Evolutionary conservation across 331 rosid species (phyloP).

Genomic region (Saraca asoca): DNA sequence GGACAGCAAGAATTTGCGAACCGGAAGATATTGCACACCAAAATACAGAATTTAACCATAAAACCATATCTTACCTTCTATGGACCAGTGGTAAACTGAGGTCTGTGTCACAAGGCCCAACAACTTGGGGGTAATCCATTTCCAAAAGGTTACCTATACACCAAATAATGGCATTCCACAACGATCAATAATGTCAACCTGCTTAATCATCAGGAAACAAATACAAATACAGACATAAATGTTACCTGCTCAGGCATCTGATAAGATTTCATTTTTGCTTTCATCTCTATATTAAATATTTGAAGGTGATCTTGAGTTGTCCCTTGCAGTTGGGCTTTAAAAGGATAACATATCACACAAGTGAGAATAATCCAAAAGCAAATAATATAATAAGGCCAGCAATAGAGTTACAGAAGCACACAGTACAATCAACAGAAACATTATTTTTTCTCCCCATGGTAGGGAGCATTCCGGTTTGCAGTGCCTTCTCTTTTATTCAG

Average conservation of each 20-base stretch:
- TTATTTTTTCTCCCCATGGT: slow-evolving; percentile 7
- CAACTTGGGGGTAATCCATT: slow-evolving; percentile 91
- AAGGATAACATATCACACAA: slow-evolving; percentile 27
- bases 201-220: neutral
- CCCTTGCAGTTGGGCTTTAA: slow-evolving; percentile 95
- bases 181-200: slow-evolving; percentile 24
- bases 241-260: slow-evolving; percentile 97
- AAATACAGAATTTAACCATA: neutral
- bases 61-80: slow-evolving; percentile 65
- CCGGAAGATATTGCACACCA: slow-evolving; percentile 1
- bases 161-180: slow-evolving; percentile 22
- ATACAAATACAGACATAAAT: slow-evolving; percentile 12
- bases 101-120: slow-evolving; percentile 94
- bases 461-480: too few species aligned
- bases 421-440: slow-evolving; percentile 28
- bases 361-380: slow-evolving; percentile 30
- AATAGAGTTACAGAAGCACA: slow-evolving; percentile 8
- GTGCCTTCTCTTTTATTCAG: too few species aligned
- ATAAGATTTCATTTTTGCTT: slow-evolving; percentile 89
- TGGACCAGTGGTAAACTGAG: slow-evolving; percentile 95
- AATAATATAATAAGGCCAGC: slow-evolving; percentile 16
- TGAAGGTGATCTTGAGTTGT: slow-evolving; percentile 97
- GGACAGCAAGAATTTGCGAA: slow-evolving; percentile 20
- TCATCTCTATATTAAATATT: slow-evolving; percentile 94
- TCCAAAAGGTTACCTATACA: slow-evolving; percentile 90